A percentile compares a stretch with the other conserved stretches of the same genome.
phyloP scores from a whole-genome alignment of 2,329 filamentous ascomycete species.

The Aspergillus sp. region DNA sequence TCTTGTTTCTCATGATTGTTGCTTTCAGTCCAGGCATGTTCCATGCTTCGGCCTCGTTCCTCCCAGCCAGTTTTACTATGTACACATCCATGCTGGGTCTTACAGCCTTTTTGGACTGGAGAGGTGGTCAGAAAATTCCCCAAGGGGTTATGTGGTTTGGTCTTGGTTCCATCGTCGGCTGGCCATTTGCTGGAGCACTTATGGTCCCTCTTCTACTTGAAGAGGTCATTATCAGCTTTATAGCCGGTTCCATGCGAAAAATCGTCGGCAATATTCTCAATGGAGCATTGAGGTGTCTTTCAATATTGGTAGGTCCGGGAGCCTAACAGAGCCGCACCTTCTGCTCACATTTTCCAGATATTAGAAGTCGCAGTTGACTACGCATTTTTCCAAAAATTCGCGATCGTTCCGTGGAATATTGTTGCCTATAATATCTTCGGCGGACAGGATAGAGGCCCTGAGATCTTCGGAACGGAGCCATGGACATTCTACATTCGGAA shows the following conservation, averaged over 20 bases:
- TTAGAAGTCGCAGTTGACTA: slow-evolving; percentile 64
- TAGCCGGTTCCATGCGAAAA: slow-evolving; percentile 51
- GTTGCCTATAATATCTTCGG: slow-evolving; percentile 93
- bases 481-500: slow-evolving; percentile 97
- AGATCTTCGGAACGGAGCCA: slow-evolving; percentile 90
- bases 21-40: slow-evolving; percentile 85
- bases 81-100: slow-evolving; percentile 80
- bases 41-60: slow-evolving; percentile 73
- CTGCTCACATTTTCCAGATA: slow-evolving; percentile 41
- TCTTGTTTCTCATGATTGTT: slow-evolving; percentile 72
- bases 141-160: slow-evolving; percentile 87
- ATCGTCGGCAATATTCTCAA: slow-evolving; percentile 54
- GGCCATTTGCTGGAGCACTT: slow-evolving; percentile 85
- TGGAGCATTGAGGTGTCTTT: slow-evolving; percentile 56
- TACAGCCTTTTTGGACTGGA: slow-evolving; percentile 84
- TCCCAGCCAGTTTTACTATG: slow-evolving; percentile 96
- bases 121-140: slow-evolving; percentile 66
- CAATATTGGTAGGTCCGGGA: slow-evolving; percentile 54
- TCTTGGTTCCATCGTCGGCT: slow-evolving; percentile 73
- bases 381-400: slow-evolving; percentile 74
- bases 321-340: not conserved
- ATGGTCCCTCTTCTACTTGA: slow-evolving; percentile 72
- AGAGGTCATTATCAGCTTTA: slow-evolving; percentile 51
- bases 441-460: slow-evolving; percentile 63
- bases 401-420: slow-evolving; percentile 81